Percentiles rank a stretch among this genome's conserved stretches.
Conservation (phyloP, 305 asterid species). For the Solanum chacoense region DNA sequence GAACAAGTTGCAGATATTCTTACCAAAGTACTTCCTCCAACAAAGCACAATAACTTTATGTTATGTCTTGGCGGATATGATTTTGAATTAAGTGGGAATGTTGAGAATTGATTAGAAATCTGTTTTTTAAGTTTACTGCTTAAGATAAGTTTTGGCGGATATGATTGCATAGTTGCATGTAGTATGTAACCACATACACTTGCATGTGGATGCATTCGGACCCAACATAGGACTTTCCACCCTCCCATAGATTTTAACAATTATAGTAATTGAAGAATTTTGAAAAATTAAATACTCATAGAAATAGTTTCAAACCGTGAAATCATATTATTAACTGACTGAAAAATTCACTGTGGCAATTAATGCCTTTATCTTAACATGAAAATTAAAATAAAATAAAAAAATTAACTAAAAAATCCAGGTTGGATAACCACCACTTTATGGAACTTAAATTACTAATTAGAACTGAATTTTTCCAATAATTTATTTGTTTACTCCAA, state of each 20-base stretch:
- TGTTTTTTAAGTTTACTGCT: background rate
- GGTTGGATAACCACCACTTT: background rate
- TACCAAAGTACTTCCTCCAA: background rate
- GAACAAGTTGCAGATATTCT: background rate
- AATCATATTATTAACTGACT: background rate
- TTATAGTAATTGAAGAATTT: background rate
- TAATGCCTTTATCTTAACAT: background rate
- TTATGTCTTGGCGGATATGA: background rate
- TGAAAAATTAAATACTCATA: background rate
- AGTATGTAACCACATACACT: background rate
- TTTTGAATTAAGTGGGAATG: background rate
- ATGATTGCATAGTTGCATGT: background rate
- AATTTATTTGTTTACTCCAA: conserved; percentile 47
- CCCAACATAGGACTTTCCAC: background rate
- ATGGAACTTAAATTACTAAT: background rate
- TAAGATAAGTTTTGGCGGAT: background rate
- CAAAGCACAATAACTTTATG: background rate
- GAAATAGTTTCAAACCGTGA: background rate
- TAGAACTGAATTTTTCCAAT: background rate
- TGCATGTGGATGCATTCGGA: background rate
- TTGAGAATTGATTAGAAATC: background rate
- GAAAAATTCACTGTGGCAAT: background rate
- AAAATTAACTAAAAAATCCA: background rate
- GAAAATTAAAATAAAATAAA: background rate
- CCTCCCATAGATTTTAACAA: background rate